Conservation (phyloP, 2,329 filamentous ascomycete genomes). For the Tolypocladium amazonense region DNA sequence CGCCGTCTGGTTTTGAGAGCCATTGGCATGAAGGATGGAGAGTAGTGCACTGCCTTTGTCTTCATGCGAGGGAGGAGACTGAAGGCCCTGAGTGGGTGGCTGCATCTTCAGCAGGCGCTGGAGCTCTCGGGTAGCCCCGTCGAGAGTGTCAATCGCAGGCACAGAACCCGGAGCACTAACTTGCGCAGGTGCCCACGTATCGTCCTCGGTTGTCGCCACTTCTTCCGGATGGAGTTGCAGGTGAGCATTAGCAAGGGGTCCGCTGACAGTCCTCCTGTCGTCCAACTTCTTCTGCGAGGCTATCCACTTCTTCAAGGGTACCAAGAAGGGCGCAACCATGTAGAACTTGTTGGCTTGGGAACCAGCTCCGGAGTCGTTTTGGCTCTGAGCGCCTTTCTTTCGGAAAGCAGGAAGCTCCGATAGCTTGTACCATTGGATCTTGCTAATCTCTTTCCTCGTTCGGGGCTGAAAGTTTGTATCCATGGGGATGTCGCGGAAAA, state of each 20-base stretch:
- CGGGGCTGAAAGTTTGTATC: constrained; percentile 81
- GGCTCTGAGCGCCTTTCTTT: constrained; percentile 50
- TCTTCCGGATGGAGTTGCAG: constrained; percentile 38
- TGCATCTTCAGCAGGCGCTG: constrained; percentile 46
- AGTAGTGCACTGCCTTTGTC: constrained; percentile 42
- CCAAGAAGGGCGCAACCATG: constrained; percentile 92
- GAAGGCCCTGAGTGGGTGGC: constrained; percentile 38
- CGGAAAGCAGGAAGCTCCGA: constrained; percentile 77
- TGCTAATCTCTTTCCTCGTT: constrained; percentile 95
- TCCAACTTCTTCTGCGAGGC: constrained; percentile 71
- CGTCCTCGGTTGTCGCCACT: constrained; percentile 52
- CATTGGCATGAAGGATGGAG: constrained; percentile 37
- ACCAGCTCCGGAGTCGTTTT: constrained; percentile 45
- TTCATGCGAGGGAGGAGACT: constrained; percentile 19
- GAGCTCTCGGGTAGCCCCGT: constrained; percentile 40
- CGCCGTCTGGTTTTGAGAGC: constrained; percentile 5
- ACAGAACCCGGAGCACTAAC: constrained; percentile 20
- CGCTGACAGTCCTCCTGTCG: constrained; percentile 31
- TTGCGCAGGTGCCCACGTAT: constrained; percentile 33
- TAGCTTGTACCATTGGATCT: constrained; percentile 89
- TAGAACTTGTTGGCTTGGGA: constrained; percentile 82
- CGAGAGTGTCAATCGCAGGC: constrained; percentile 33
- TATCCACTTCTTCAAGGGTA: constrained; percentile 82
- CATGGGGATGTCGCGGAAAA: constrained; percentile 81
- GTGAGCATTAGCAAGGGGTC: constrained; percentile 28